Percentiles rank a stretch among this genome's conserved stretches.
Evolutionary conservation across 768 basidiomycete genomes (phyloP).

Genomic region (Naganishia friedmannii): DNA sequence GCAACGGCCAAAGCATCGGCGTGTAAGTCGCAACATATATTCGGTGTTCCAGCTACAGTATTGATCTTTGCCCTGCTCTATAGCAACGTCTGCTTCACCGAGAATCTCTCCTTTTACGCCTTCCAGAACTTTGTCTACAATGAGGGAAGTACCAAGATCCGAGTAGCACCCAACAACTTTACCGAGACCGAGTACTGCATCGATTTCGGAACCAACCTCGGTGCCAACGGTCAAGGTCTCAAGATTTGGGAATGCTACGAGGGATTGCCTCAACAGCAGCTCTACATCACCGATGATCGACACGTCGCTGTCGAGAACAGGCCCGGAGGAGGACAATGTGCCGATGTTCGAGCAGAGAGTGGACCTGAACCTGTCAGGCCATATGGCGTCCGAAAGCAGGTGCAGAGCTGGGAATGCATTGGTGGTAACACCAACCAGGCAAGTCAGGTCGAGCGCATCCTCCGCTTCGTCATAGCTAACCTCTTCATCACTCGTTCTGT

Average conservation of each 20-base stretch:
- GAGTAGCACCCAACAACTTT: constrained; percentile 12
- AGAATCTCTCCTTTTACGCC: not conserved
- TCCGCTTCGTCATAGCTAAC: too few relatives aligned
- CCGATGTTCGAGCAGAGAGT: constrained; percentile 15
- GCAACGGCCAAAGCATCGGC: constrained; percentile 10
- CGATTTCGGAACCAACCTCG: constrained; percentile 17
- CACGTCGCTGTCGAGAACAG: constrained; percentile 13
- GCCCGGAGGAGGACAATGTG: constrained; percentile 15
- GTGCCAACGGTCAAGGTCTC: constrained; percentile 15
- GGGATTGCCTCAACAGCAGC: not conserved
- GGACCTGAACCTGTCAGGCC: not conserved
- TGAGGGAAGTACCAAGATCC: constrained; percentile 18
- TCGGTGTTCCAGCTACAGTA: not conserved
- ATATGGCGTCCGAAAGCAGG: constrained; percentile 21
- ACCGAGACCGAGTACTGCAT: constrained; percentile 16
- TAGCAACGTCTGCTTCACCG: constrained; percentile 19
- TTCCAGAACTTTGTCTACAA: constrained; percentile 13
- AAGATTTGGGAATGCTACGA: constrained; percentile 19
- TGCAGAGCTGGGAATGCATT: constrained; percentile 22
- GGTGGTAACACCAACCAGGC: constrained; percentile 24
- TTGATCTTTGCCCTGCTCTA: not conserved
- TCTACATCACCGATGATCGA: not conserved
- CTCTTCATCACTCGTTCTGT: too few relatives aligned
- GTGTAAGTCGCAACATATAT: not conserved
- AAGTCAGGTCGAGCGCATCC: not conserved